Evolutionary conservation across 345 rosid species (phyloP), one percentile per base, ranked within the genome.

Genomic region (Brassica juncea): DNA sequence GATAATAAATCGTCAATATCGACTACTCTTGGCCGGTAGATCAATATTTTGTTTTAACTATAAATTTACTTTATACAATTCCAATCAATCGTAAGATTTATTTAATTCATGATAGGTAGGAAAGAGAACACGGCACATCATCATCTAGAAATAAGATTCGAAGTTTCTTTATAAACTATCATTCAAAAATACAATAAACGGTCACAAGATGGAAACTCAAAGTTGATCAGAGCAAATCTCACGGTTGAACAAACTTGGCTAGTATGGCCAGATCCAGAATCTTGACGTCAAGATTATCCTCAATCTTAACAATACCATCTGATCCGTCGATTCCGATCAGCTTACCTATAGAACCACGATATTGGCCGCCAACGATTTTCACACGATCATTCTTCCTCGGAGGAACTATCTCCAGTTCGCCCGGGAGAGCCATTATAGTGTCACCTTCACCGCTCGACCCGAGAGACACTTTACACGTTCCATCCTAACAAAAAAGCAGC

Each of bases 271-370:
- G 80, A 63, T 81, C 98, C 77, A 94, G 87, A 82, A 94, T 92
- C 92, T 90, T 91, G 35, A 94, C 98, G 31, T 94, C 99, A 19
- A 94, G 90, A 49, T 88, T 91, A 60, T 88, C 97, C 72, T 93
- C 95, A 15, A 94, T 80, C 84, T 88, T 92, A 31, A 92, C 97
- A 68, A 92, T 94, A 39, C 98, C 95, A 60, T 94, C 98, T 0
- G 93, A 84, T 1, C 94, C 99, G 61, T 92, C 98, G 27, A 94
- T 97, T 66, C 99, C 99, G 4, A 94, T 92, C 68, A 92, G 84
- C 82, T 92, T 94, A 75, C 97, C 99, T 0, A 88, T 90, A 25
- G 86, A 83, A n/a, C 97, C 99, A 0, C 97, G 99, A 30, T 81
- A 87, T 0, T 85, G 81, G 4, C 99, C 98, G 2, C 97, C 95